Conservation (phyloP, 2,329 filamentous ascomycete species). For the Pseudocercospora macadamiae region DNA sequence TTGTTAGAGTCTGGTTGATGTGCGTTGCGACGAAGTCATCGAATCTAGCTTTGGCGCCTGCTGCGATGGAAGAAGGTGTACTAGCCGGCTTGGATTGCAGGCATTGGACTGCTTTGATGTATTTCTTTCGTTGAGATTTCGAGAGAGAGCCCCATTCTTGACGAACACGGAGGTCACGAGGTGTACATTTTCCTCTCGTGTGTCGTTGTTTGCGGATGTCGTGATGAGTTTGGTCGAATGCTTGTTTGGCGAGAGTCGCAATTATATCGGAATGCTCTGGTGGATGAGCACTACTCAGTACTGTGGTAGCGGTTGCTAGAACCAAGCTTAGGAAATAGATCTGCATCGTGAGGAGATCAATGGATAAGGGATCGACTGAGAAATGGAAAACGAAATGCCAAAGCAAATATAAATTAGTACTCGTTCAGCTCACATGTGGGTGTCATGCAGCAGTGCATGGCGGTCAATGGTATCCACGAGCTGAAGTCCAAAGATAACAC, state of each 20-base stretch:
- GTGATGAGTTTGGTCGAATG: not conserved
- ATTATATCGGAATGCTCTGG: not conserved
- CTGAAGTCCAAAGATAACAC: not conserved
- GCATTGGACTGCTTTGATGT: constrained; percentile 3
- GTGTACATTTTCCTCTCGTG: not conserved
- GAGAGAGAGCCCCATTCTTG: constrained; percentile 43
- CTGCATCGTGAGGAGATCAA: not conserved
- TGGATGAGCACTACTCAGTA: not conserved
- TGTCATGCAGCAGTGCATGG: not conserved
- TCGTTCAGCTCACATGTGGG: too few relatives aligned
- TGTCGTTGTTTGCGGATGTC: not conserved
- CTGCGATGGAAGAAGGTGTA: constrained; percentile 1
- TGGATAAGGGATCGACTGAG: not conserved
- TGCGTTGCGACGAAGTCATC: constrained; percentile 37
- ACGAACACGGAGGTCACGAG: constrained; percentile 1
- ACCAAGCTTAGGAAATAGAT: not conserved
- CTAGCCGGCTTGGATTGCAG: not conserved
- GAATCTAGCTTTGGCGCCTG: constrained; percentile 33
- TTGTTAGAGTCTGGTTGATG: constrained; percentile 32
- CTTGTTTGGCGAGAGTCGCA: not conserved
- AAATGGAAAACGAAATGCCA: too few relatives aligned
- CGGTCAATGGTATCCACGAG: not conserved
- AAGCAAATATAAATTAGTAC: too few relatives aligned
- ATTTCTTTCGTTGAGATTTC: constrained; percentile 23
- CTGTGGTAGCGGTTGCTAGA: not conserved